phyloP scores from a whole-genome alignment of 75 land plant species.

The Picea glauca region DNA sequence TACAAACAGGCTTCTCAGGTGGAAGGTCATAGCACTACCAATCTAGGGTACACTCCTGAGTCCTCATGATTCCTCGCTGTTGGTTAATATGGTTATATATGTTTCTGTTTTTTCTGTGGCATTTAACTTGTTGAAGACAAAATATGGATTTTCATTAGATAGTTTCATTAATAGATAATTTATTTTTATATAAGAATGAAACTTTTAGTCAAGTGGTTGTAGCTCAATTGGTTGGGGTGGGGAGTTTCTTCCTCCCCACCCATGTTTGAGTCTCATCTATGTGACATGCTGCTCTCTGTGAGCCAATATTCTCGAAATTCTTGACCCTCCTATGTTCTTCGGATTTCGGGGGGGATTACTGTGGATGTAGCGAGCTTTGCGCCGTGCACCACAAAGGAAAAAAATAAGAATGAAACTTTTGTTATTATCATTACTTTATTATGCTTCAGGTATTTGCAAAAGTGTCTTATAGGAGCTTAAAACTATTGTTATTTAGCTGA shows the following conservation, averaged over 20 bases:
- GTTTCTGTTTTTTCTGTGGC: background rate
- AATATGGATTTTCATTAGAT: background rate
- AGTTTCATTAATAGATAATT: background rate
- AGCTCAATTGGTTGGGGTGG: no score
- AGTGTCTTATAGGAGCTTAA: background rate
- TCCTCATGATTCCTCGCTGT: background rate
- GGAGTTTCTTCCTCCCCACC: no score
- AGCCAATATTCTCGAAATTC: no score
- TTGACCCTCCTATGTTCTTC: no score
- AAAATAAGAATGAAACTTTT: background rate
- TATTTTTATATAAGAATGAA: background rate
- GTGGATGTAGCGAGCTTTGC: no score
- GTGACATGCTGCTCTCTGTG: no score
- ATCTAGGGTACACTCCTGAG: constrained; percentile 56
- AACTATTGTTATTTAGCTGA: background rate
- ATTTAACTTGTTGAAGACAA: background rate
- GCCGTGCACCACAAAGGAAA: no score
- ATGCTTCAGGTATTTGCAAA: background rate
- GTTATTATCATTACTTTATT: background rate
- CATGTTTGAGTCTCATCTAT: no score
- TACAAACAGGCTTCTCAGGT: constrained; percentile 81
- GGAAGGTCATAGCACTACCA: constrained; percentile 82
- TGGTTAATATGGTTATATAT: background rate
- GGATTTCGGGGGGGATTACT: no score
- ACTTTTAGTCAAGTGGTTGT: no score